phyloP scores from a whole-genome alignment of 2,329 filamentous ascomycete genomes.

The Aspergillus calidoustus region DNA sequence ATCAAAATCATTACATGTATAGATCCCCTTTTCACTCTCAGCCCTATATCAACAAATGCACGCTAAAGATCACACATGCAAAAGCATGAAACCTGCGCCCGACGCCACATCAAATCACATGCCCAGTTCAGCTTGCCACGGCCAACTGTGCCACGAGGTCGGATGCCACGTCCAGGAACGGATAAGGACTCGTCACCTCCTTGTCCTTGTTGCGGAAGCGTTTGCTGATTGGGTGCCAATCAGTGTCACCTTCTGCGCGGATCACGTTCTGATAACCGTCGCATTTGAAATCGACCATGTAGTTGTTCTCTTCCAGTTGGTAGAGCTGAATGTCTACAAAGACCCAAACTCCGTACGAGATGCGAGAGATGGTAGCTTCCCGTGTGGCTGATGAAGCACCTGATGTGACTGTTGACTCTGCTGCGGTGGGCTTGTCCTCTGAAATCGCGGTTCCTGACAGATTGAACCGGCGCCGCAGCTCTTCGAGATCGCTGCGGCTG shows the following conservation, averaged over 20 bases:
- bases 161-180: conserved; percentile 92
- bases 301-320: conserved; percentile 88
- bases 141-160: conserved; percentile 91
- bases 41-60: conserved; percentile 6
- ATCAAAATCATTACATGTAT: conserved; percentile 2
- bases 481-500: conserved; percentile 48
- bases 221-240: conserved; percentile 55
- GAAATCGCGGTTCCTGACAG: conserved; percentile 38
- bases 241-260: conserved; percentile 51
- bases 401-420: conserved; percentile 37
- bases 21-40: background rate
- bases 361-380: conserved; percentile 42
- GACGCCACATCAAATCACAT: conserved; percentile 6
- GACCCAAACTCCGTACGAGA: conserved; percentile 77
- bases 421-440: conserved; percentile 39
- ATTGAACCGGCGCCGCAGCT: conserved; percentile 45
- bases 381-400: conserved; percentile 45
- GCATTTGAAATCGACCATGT: conserved; percentile 98
- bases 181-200: conserved; percentile 92
- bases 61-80: conserved; percentile 13
- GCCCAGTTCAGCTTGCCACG: conserved; percentile 64
- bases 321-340: conserved; percentile 97
- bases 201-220: conserved; percentile 75
- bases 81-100: background rate
- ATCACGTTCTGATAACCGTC: conserved; percentile 93